Evolutionary conservation across 2,329 filamentous ascomycete species (phyloP).

Genomic region (Neophaeococcomyces mojaviensis): DNA sequence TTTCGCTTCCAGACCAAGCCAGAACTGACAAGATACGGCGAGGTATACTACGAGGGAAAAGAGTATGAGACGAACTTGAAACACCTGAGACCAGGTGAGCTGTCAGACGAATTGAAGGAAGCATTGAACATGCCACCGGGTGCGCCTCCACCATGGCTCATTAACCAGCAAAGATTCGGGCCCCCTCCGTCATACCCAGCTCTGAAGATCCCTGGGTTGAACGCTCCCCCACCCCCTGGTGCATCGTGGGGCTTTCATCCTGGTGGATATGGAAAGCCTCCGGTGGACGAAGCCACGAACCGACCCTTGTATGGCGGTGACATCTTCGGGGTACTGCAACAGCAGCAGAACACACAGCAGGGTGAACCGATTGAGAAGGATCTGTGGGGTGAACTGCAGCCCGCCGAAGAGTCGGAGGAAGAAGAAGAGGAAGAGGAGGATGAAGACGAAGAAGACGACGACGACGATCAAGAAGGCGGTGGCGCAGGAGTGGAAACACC

Average conservation of each 20-base stretch:
- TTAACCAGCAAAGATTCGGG: constrained; percentile 91
- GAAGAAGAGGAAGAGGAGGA: constrained; percentile 67
- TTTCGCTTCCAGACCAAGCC: constrained; percentile 97
- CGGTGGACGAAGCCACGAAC: constrained; percentile 79
- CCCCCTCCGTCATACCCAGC: constrained; percentile 91
- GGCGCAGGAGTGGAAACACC: constrained; percentile 64
- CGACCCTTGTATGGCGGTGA: constrained; percentile 87
- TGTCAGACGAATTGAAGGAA: constrained; percentile 83
- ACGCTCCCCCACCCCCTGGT: constrained; percentile 82
- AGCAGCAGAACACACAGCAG: constrained; percentile 53
- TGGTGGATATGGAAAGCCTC: constrained; percentile 92
- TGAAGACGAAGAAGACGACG: constrained; percentile 58
- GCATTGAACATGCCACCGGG: constrained; percentile 89
- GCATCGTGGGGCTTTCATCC: constrained; percentile 92
- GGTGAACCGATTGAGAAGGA: constrained; percentile 79
- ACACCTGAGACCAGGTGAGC: constrained; percentile 80
- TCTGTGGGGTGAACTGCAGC: constrained; percentile 87
- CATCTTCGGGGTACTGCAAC: constrained; percentile 72
- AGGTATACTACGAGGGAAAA: constrained; percentile 99
- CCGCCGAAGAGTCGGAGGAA: constrained; percentile 52
- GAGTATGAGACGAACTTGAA: constrained; percentile 93
- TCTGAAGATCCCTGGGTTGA: constrained; percentile 89
- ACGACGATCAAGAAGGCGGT: constrained; percentile 53
- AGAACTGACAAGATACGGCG: constrained; percentile 83
- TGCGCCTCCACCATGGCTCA: constrained; percentile 91